Base-by-base conservation (phyloP, 106 monocot species). In the Iris macrosiphon region DNA sequence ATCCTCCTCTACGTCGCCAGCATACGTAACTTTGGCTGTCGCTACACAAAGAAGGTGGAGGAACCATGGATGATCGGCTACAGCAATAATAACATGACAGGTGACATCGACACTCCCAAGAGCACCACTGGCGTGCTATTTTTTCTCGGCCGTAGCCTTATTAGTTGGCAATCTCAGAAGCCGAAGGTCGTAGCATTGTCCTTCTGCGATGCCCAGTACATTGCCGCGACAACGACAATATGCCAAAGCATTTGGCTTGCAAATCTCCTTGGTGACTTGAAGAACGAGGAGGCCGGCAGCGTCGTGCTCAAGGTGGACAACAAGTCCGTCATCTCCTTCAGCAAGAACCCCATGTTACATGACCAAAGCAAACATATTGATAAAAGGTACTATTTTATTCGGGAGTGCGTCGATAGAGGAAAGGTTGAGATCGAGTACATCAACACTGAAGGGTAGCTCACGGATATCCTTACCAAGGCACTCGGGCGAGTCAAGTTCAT, bases 31-130 rank as follows among this genome's bases (percentile, higher is more conserved):
- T 6, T 43, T 14, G 40, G 40, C 3, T 27, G 34, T 16, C 15
- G 9, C n/a, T 60, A 42, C 28, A 24, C 4, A 20, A 43, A 14
- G 40, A 43, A 28, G 13, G 21, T 9, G 21, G 43, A 18, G 7
- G 40, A 23, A 17, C 3, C 15, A 40, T 9, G 3, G 0, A 10
- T 60, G 41, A 25, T 60, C 16, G 42, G 42, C 6, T 60, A 43
- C 21, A 43, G 22, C 13, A 24, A 44, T 14, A 60, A 21, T 23
- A 41, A 60, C 15, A 2, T 26, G 40, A 41, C 27, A 26, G 41
- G 60, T 42, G 60, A 60, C n/a, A 3, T 26, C 11, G 44, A 60
- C 25, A 41, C 41, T 23, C 25, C 41, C 1, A 60, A 60, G 30
- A 60, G 60, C 40, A 60, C 60, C 0, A 43, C 2, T 2, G 27